Conservation (phyloP, 2,329 filamentous ascomycete species). For the Aspergillus pseudoviridinutans region DNA sequence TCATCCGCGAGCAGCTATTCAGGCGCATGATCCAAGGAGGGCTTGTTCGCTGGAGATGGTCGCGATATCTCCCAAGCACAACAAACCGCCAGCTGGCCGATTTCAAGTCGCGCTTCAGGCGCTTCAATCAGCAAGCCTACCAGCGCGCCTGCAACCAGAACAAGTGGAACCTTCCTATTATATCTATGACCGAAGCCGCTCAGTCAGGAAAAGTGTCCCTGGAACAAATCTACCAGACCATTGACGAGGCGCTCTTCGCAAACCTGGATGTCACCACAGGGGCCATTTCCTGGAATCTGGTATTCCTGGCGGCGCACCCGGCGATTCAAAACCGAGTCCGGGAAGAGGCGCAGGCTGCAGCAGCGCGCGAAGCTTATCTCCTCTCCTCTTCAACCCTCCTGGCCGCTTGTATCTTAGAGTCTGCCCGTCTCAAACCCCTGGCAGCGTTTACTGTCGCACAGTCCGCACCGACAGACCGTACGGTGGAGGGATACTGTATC, state of each 20-base stretch:
- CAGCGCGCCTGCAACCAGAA: conserved; percentile 1
- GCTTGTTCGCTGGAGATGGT: conserved; percentile 23
- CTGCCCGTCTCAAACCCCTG: conserved; percentile 36
- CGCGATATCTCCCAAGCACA: conserved; percentile 8
- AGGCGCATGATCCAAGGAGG: conserved; percentile 34
- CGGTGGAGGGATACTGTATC: conserved; percentile 33
- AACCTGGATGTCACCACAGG: conserved; percentile 48
- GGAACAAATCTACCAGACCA: conserved; percentile 38
- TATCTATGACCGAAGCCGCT: conserved; percentile 6
- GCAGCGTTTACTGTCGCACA: conserved; percentile 43
- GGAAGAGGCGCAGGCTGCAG: not conserved
- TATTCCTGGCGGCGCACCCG: conserved; percentile 39
- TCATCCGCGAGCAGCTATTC: conserved; percentile 32
- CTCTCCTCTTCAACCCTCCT: conserved; percentile 23
- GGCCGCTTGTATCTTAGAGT: conserved; percentile 37
- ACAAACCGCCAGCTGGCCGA: conserved; percentile 22
- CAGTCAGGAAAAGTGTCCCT: conserved; percentile 18
- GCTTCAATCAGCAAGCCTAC: conserved; percentile 31
- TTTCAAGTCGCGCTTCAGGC: conserved; percentile 29
- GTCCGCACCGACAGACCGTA: conserved; percentile 32
- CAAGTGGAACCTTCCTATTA: conserved; percentile 3
- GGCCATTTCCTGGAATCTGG: conserved; percentile 41
- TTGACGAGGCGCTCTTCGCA: conserved; percentile 47
- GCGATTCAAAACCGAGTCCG: conserved; percentile 28
- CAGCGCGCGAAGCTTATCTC: conserved; percentile 18